Evolutionary conservation across 2,329 filamentous ascomycete genomes (phyloP), one percentile per base, ranked within the genome.

Genomic region (Colletotrichum sp.): DNA sequence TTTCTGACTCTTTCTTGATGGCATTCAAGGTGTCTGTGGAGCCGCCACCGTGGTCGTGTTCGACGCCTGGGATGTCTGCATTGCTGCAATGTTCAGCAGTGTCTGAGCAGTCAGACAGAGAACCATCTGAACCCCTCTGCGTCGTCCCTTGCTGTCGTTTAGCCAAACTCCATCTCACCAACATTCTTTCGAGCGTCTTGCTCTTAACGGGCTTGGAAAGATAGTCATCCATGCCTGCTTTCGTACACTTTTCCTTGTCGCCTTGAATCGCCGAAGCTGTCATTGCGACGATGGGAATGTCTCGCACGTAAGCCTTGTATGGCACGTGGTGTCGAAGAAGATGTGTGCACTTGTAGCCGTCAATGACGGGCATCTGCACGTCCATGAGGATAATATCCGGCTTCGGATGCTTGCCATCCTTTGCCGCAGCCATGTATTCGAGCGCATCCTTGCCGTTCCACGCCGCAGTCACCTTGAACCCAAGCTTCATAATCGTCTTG

Each of bases 391-490:
- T 95, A 9, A 96, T 91, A 78, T 95, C 91, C 0, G 94, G 94
- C 66, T 91, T 91, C 13, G 85, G 84, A 60, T 89, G 86, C 34
- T 87, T 85, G 30, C 87, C 88, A 9, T 84, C 80, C 26, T 88
- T 87, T 2, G 91, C 90, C 4, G 88, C 88, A 62, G 89, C 82
- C 18, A 96, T 86, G 81, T 96, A 96, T 24, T 96, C 93, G 18
- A 96, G 87, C 2, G 94, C 94, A 81, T 96, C 94, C 81, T 94
- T 91, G 28, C 94, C 94, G 79, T 96, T 95, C 93, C 93, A 95
- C 0, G 93, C 92, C 2, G 94, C 94, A 8, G 88, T 89, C 6
- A 94, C 94, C 6, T 89, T 89, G 79, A 96, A 96, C 2, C 93
- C 92, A 12, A 96, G 89, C 80, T 94, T 95, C 74, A 88, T 89